Evolutionary conservation across 805 yeast species (phyloP).

Genomic region (Cyberlindnera meyerae): DNA sequence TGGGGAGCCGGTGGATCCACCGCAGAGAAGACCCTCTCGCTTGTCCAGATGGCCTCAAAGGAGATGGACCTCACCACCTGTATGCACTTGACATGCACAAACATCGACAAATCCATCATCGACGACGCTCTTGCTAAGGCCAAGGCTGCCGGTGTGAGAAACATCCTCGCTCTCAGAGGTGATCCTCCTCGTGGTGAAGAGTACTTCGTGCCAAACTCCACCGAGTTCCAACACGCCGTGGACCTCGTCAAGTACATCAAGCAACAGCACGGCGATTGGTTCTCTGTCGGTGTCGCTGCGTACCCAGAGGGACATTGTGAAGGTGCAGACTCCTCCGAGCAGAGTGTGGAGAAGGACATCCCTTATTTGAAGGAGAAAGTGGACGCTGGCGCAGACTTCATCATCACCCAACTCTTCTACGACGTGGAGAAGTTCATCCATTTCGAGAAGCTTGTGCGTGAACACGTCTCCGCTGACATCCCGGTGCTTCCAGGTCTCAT

Average conservation of each 20-base stretch:
- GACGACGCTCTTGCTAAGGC: constrained; percentile 77
- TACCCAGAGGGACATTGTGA: constrained; percentile 97
- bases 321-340: constrained; percentile 63
- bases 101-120: constrained; percentile 70
- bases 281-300: constrained; percentile 94
- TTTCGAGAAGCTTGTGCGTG: constrained; percentile 53
- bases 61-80: constrained; percentile 85
- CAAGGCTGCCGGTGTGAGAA: constrained; percentile 71
- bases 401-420: constrained; percentile 86
- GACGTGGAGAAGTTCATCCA: constrained; percentile 72
- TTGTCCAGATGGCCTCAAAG: constrained; percentile 72
- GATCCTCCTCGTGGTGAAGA: constrained; percentile 86
- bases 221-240: constrained; percentile 63
- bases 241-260: constrained; percentile 85
- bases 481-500: constrained; percentile 82
- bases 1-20: constrained; percentile 99
- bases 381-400: constrained; percentile 91
- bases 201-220: constrained; percentile 41
- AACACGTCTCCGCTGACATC: constrained; percentile 36
- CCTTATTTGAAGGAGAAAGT: constrained; percentile 81
- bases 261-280: constrained; percentile 75
- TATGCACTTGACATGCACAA: constrained; percentile 93
- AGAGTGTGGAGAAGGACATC: constrained; percentile 63
- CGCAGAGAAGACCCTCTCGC: constrained; percentile 75
- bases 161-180: constrained; percentile 90